Base-by-base conservation (phyloP, 163 green algal genomes). In the Scenedesmus sp. region DNA sequence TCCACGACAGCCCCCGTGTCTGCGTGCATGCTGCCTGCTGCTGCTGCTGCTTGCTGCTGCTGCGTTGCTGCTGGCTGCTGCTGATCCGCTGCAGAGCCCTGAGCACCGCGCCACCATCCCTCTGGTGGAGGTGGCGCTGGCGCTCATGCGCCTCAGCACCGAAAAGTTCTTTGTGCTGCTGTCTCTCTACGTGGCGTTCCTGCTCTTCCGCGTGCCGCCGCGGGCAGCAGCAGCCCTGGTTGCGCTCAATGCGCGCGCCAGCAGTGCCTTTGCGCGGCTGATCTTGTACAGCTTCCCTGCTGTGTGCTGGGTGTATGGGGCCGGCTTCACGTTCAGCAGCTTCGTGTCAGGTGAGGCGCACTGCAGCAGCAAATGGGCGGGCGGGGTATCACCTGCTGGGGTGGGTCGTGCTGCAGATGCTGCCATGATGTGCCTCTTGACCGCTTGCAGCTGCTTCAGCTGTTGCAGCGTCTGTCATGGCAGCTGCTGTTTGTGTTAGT, bases 301-400 rank as follows among this genome's bases (percentile, higher is more conserved):
- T 26, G 94, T 98, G 33, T 99, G 97, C 94, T 98, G 97, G 97
- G 59, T 96, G 35, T 98, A 98, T 91, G 96, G 95, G 7, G 97
- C 97, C 0, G 97, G 97, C 40, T 83, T 97, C 20, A 81, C 98
- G 2, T 99, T 99, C 93, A 97, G 91, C 76, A 94, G 88, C n/a
- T 97, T 98, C 93, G 96, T 97, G 10, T 95, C 89, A 22, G 81
- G 80, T 89, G 80, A 42, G 70, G 46, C 3, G 72, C 13, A 15
- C 13, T 51, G 72, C 35, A 42, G 20, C 16, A 44, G 61, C 22
- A 73, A 56, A 13, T 12, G 49, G 13, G 49, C 49, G 13, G 49
- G 13, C 49, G 49, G 49, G 13, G 49, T 13, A 56, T 12, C 49
- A 13, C 49, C n/a, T n/a, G n/a, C 7, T 76, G 65, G 5, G 26